Percentiles rank a stretch among this genome's conserved stretches.
Evolutionary conservation across 768 basidiomycete species (phyloP).

Genomic region (Wakefieldia striispora): DNA sequence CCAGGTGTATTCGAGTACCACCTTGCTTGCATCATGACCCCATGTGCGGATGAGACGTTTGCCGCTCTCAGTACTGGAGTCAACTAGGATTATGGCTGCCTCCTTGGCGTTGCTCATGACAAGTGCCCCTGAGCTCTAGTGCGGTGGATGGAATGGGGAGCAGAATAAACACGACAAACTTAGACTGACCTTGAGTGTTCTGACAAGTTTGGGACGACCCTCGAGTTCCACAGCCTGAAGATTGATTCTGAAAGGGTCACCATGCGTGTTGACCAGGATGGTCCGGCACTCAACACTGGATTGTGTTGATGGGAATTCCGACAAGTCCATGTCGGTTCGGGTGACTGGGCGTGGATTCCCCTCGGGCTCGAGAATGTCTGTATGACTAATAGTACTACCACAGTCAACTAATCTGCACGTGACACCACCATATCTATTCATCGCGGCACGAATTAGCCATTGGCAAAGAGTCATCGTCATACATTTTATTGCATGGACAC

Average conservation of each 20-base stretch:
- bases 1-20: slow-evolving; percentile 56
- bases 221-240: slow-evolving; percentile 54
- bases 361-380: too few relatives aligned
- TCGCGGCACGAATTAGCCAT: too few relatives aligned
- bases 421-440: background rate
- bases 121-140: slow-evolving; percentile 55
- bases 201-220: slow-evolving; percentile 50
- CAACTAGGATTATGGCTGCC: slow-evolving; percentile 59
- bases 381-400: too few relatives aligned
- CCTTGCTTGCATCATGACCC: slow-evolving; percentile 46
- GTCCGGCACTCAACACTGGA: slow-evolving; percentile 11
- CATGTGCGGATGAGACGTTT: slow-evolving; percentile 57
- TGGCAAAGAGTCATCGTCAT: slow-evolving; percentile 11
- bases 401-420: slow-evolving; percentile 5
- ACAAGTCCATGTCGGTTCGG: slow-evolving; percentile 16
- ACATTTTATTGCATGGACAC: slow-evolving; percentile 33
- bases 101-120: slow-evolving; percentile 50
- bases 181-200: slow-evolving; percentile 44
- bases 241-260: slow-evolving; percentile 48
- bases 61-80: slow-evolving; percentile 50
- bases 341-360: background rate
- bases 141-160: slow-evolving; percentile 5
- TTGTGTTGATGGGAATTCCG: slow-evolving; percentile 16
- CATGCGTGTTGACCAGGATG: slow-evolving; percentile 41
- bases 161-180: background rate